phyloP scores from a whole-genome alignment of 2,329 filamentous ascomycete species.

The Setomelanomma holmii region DNA sequence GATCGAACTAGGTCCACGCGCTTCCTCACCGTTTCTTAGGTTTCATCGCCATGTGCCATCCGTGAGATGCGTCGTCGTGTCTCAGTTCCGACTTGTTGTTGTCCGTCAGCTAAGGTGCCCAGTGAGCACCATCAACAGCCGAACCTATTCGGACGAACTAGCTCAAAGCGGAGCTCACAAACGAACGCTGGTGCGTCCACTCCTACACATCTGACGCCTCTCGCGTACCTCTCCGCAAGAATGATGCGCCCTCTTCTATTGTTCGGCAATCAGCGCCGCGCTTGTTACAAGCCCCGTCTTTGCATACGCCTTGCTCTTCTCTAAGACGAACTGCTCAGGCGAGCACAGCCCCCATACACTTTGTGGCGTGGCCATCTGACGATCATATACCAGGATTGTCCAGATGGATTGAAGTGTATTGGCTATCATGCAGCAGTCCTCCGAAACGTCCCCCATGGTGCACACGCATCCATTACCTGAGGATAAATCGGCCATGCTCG shows the following conservation, averaged over 20 bases:
- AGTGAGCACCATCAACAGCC: conserved; percentile 33
- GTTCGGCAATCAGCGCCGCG: conserved; percentile 18
- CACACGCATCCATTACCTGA: background rate
- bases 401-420: conserved; percentile 16
- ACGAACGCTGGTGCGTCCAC: conserved; percentile 37
- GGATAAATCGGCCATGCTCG: conserved; percentile 31
- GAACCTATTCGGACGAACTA: conserved; percentile 30
- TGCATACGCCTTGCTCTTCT: conserved; percentile 30
- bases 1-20: conserved; percentile 15
- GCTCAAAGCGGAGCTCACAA: conserved; percentile 32
- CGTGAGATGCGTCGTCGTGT: conserved; percentile 17
- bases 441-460: background rate
- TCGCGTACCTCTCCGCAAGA: conserved; percentile 24
- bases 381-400: conserved; percentile 2
- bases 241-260: conserved; percentile 11
- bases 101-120: conserved; percentile 20
- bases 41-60: conserved; percentile 38
- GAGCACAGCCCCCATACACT: conserved; percentile 17
- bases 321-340: conserved; percentile 18
- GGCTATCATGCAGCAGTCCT: conserved; percentile 4
- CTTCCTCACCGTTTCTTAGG: conserved; percentile 23
- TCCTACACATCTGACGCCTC: conserved; percentile 31
- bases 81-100: conserved; percentile 10
- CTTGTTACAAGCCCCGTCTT: conserved; percentile 23
- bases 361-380: conserved; percentile 20